Evolutionary conservation across 768 basidiomycete species (phyloP).

Genomic region (Termitomyces sp.): DNA sequence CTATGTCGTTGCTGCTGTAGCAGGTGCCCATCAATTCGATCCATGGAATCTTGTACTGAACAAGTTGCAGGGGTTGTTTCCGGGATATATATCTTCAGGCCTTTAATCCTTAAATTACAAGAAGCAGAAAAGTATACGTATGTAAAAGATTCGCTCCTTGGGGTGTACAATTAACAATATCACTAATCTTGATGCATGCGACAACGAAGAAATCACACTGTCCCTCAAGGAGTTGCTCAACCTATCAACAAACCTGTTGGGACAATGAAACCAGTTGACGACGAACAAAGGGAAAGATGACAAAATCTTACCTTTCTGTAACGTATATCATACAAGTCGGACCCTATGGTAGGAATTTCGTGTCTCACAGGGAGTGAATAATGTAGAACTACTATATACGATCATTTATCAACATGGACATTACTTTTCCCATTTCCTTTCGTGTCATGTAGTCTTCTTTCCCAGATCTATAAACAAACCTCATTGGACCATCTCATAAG

Average conservation of each 20-base stretch:
- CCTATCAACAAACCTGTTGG: background rate
- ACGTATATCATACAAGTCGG: background rate
- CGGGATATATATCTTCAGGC: slow-evolving; percentile 65
- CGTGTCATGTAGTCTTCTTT: slow-evolving; percentile 37
- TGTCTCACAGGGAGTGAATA: background rate
- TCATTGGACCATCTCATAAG: slow-evolving; percentile 10
- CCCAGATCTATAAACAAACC: slow-evolving; percentile 49
- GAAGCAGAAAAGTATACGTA: slow-evolving; percentile 8
- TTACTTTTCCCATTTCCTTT: slow-evolving; percentile 23
- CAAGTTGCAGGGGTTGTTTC: slow-evolving; percentile 46
- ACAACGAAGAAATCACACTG: slow-evolving; percentile 4
- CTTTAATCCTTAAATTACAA: slow-evolving; percentile 27
- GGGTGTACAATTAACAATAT: background rate
- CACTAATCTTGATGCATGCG: background rate
- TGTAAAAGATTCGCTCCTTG: background rate
- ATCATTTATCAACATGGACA: slow-evolving; percentile 21
- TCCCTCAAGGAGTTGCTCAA: background rate
- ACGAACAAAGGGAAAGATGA: background rate
- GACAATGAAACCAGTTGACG: background rate
- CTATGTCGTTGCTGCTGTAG: slow-evolving; percentile 47
- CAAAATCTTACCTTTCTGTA: background rate
- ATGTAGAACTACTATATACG: background rate
- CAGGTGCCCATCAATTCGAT: slow-evolving; percentile 36
- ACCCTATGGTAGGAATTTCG: background rate
- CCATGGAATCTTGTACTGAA: background rate